Base-by-base conservation (phyloP, 2,329 filamentous ascomycete genomes). In the Ceratocystis papillata region DNA sequence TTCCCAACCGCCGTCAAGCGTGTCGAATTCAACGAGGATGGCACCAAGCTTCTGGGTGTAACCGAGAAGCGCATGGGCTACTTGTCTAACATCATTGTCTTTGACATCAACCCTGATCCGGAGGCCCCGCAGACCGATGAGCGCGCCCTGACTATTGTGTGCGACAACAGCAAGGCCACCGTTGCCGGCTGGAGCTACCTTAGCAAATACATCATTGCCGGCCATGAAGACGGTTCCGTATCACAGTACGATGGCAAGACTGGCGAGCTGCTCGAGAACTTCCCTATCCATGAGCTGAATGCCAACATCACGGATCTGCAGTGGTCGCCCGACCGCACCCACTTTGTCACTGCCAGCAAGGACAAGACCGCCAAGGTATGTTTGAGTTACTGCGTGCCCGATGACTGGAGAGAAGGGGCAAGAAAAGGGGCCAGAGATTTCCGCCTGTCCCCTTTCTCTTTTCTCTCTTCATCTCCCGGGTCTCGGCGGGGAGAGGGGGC, bases 61-160 rank as follows among this genome's bases (percentile, higher is more conserved):
- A 99, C 94, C 65, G 94, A 99, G 81, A 96, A 96, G 88, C 90
- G 94, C 73, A 96, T 96, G 85, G 94, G 94, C 71, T 93, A 90
- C 79, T 82, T 97, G 70, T 90, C 90, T 75, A 96, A 92, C 71
- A 96, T 99, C 73, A 87, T 93, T 69, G 91, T 97, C 70, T 83
- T 95, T 74, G 89, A 96, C 76, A 88, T 99, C 81, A 87, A 85
- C 76, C 84, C 87, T 70, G 91, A 96, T 74, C 83, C 89, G 70
- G 81, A 92, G 70, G 90, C 87, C 69, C 85, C 90, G 76, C 94
- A 99, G 81, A 85, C 81, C 71, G 85, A 91, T 72, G 92, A 96
- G 80, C 89, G 87, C 73, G 81, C 79, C 70, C 77, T 97, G 75
- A 89, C 86, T 71, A 99, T 99, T 72, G 90, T 94, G 67, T 96